Base-by-base conservation (phyloP, 805 yeast species). In the Lachancea sp. region DNA sequence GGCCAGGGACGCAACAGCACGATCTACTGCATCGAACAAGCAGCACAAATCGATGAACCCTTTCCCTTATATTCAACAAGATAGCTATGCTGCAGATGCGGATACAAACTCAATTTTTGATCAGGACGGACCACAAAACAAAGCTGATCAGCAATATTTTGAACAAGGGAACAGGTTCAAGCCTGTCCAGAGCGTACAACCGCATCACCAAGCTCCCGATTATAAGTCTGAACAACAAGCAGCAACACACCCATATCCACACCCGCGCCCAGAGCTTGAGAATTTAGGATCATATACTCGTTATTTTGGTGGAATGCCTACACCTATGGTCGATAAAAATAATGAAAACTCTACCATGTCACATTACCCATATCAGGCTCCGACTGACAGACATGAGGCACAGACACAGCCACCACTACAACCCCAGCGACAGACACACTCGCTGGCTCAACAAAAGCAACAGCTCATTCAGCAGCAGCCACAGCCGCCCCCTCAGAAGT, bases 11-110 rank as follows among this genome's bases (percentile, higher is more conserved):
- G 19, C 42, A 33, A 35, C 31, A 24, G 31, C 42, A 18, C 18
- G 38, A 25, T 38, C 42, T 8, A 12, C 37, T n/a, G 18, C 8
- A 8, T 34, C 47, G 8, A 38, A 29, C 6, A 59, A 49, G 43
- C 62, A 57, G 36, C 61, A 61, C 45, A 56, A 58, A 43, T 51
- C 60, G 5, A 58, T 51, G 38, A 61, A 61, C 41, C 65, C 65
- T 17, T 61, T 61, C 34, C 65, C 64, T 8, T 53, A 45, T 34
- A 55, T 39, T 21, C 42, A 43, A 26, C 37, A 32, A 20, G 40
- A 36, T 4, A 15, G 17, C 4, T 36, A 34, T 18, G 30, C 24
- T 26, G 29, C 26, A 16, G 38, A 34, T 17, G 4, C 18, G 13
- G 30, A 34, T 19, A 13, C 30, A 16, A 34, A 34, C 18, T 21